Percentiles rank a stretch among this genome's conserved stretches.
These are phyloP conservation scores for Botryobasidium botryosum DNA, from an alignment of 768 basidiomycete genomes.

Conservation along the genomic window DNA sequence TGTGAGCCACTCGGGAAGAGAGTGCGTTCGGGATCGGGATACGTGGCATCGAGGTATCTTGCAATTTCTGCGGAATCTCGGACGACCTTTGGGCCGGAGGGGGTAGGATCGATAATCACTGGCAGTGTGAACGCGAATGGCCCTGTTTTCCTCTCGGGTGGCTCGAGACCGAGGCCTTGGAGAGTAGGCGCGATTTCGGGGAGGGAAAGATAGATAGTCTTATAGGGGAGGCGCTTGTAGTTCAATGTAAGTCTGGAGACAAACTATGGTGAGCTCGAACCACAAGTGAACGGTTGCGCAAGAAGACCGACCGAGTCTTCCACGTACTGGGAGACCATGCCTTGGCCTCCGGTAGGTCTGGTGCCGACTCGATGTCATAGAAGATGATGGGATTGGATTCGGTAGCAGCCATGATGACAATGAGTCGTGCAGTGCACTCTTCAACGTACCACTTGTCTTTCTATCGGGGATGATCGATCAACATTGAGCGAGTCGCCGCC, in stretches of 20 bases:
- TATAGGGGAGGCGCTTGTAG: slow-evolving; percentile 6
- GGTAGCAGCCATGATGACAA: too few species aligned
- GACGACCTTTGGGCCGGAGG: slow-evolving; percentile 30
- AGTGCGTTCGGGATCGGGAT: slow-evolving; percentile 40
- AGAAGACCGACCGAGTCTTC: slow-evolving; percentile 6
- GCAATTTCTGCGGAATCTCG: slow-evolving; percentile 45
- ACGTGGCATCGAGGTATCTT: slow-evolving; percentile 52
- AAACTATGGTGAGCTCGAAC: background rate
- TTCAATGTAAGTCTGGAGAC: slow-evolving; percentile 4
- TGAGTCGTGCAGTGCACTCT: too few species aligned
- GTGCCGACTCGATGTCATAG: slow-evolving; percentile 8
- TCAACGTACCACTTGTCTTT: too few species aligned
- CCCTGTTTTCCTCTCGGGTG: too few species aligned
- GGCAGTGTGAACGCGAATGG: too few species aligned
- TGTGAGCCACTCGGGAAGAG: slow-evolving; percentile 55
- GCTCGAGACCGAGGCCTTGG: slow-evolving; percentile 9
- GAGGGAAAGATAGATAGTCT: slow-evolving; percentile 12
- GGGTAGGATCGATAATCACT: too few species aligned
- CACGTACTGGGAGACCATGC: slow-evolving; percentile 7
- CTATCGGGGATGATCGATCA: too few species aligned
- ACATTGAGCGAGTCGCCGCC: too few species aligned
- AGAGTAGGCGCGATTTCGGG: slow-evolving; percentile 13
- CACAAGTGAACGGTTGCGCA: background rate
- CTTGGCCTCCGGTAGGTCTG: background rate
- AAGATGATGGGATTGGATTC: slow-evolving; percentile 3